Evolutionary conservation across 352 stramenopile genomes (phyloP), one percentile per base, ranked within the genome.

Genomic region (Saprolegnia diclina): DNA sequence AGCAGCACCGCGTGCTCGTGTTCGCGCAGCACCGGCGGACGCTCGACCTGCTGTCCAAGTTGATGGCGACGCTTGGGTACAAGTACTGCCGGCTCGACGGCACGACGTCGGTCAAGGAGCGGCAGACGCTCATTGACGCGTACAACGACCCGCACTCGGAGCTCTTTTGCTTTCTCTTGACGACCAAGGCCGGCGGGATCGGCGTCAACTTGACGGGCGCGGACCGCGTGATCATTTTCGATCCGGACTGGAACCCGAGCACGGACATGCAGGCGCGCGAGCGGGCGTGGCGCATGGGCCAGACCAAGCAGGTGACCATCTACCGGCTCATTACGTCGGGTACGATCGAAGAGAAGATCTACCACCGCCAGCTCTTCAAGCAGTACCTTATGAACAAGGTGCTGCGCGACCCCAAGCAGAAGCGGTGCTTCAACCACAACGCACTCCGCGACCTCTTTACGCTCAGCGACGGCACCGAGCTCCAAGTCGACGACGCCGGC

Each of bases 341-440:
- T 5, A 99, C 97, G 24, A 99, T 99, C 65, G 98, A 99, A 79
- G 98, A 99, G 73, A 99, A 99, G 71, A 99, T 99, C 54, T 99
- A 99, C 78, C 97, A 99, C 69, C 79, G 97, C 0, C 95, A 98
- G 76, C 99, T 99, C 55, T 99, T 99, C 83, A 99, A 99, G 76
- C 97, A 98, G 74, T 97, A 98, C 38, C 71, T 99, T 19, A 98
- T 96, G 0, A 98, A 98, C 71, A 97, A 97, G 64, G 91, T 99
- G 2, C 77, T 99, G 50, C 91, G 97, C 48, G 95, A 99, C 73
- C 90, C 96, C 29, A 98, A 98, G 71, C 95, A 98, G 65, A 94
- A 95, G 74, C 85, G 96, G 0, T 96, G 98, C 32, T 99, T 99
- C 73, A 98, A 97, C 64, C 92, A 98, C 54, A 94, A 97, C 71